phyloP scores from a whole-genome alignment of 2,329 filamentous ascomycete genomes.

The Curvularia eragrostidis region DNA sequence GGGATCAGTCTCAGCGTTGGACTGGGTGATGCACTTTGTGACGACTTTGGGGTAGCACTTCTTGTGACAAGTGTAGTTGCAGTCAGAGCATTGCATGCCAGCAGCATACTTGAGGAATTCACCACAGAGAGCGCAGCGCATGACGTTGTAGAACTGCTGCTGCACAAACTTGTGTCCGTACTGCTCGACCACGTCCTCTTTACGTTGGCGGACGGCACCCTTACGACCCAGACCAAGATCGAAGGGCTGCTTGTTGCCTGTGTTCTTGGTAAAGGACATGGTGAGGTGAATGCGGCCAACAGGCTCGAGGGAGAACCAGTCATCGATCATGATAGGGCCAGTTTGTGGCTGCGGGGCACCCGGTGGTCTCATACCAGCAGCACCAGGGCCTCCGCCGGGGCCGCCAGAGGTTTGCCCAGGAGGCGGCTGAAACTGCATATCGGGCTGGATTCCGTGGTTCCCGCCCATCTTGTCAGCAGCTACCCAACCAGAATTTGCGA shows the following conservation, averaged over 20 bases:
- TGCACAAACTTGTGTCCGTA: slow-evolving; percentile 99
- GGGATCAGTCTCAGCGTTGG: slow-evolving; percentile 96
- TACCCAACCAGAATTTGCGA: slow-evolving; percentile 94
- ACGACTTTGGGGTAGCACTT: slow-evolving; percentile 97
- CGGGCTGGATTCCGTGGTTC: slow-evolving; percentile 58
- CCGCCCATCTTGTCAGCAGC: slow-evolving; percentile 93
- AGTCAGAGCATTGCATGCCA: slow-evolving; percentile 99
- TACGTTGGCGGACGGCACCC: slow-evolving; percentile 94
- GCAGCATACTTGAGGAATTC: slow-evolving; percentile 99
- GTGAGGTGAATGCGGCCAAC: slow-evolving; percentile 90
- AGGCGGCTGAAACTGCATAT: slow-evolving; percentile 62
- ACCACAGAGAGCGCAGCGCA: slow-evolving; percentile 97
- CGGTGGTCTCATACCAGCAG: slow-evolving; percentile 50
- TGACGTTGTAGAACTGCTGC: slow-evolving; percentile 99
- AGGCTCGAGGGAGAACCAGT: slow-evolving; percentile 97
- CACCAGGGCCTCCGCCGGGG: slow-evolving; percentile 43
- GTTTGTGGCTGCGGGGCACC: slow-evolving; percentile 58
- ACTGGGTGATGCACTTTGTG: slow-evolving; percentile 99
- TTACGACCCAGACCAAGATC: slow-evolving; percentile 92
- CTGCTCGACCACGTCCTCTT: slow-evolving; percentile 98
- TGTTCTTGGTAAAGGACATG: slow-evolving; percentile 90
- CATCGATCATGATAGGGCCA: slow-evolving; percentile 72
- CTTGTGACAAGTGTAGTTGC: slow-evolving; percentile 98
- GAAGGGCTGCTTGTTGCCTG: slow-evolving; percentile 79
- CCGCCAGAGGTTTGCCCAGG: slow-evolving; percentile 52